phyloP scores from a whole-genome alignment of 108 stramenopile species.

The Skeletonema grethae region DNA sequence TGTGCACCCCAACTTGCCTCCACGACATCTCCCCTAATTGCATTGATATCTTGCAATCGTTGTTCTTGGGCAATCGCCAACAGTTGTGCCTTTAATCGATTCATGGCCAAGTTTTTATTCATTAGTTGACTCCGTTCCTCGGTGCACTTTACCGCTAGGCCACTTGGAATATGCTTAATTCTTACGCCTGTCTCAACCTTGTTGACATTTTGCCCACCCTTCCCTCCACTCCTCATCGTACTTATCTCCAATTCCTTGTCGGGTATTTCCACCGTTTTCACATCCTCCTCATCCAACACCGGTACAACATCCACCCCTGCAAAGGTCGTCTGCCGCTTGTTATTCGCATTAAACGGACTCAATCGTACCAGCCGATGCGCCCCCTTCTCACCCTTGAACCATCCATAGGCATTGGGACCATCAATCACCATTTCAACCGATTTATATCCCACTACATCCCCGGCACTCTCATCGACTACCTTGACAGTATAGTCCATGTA shows the following conservation, averaged over 20 bases:
- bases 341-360: slow-evolving; percentile 92
- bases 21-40: slow-evolving; percentile 83
- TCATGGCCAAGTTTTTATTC: slow-evolving; percentile 89
- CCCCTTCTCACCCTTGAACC: slow-evolving; percentile 92
- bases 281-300: slow-evolving; percentile 72
- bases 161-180: slow-evolving; percentile 96
- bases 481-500: slow-evolving; percentile 62
- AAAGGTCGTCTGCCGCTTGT: slow-evolving; percentile 96
- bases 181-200: slow-evolving; percentile 98
- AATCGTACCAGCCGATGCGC: slow-evolving; percentile 93
- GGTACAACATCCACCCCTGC: slow-evolving; percentile 94
- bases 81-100: slow-evolving; percentile 85
- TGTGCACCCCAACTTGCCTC: slow-evolving; percentile 95
- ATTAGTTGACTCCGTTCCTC: slow-evolving; percentile 93
- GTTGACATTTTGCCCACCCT: slow-evolving; percentile 99
- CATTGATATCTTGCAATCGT: slow-evolving; percentile 60
- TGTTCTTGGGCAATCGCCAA: slow-evolving; percentile 78
- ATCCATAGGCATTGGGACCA: slow-evolving; percentile 78
- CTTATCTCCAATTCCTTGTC: slow-evolving; percentile 85
- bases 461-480: slow-evolving; percentile 57
- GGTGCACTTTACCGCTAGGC: slow-evolving; percentile 90
- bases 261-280: slow-evolving; percentile 77
- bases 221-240: slow-evolving; percentile 88
- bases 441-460: slow-evolving; percentile 90
- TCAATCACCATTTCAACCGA: slow-evolving; percentile 78